Conservation (phyloP, 768 basidiomycete species). For the Leccinum longicurvipes region DNA sequence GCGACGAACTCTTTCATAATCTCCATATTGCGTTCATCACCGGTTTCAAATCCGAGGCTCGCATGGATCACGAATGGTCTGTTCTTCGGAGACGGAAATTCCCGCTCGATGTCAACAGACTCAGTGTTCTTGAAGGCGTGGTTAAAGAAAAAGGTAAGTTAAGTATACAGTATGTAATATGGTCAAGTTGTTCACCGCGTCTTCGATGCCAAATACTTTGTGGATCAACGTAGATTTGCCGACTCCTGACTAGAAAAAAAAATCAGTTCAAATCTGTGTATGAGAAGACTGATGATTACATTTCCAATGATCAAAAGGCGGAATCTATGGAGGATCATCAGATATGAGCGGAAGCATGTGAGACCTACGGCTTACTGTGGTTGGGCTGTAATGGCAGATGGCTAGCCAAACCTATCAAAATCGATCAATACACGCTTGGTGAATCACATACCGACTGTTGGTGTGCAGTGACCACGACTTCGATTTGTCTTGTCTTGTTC, state of each 20-base stretch:
- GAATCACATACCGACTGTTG: conserved; percentile 1
- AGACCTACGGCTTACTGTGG: conserved; percentile 2
- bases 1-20: background rate
- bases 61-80: conserved; percentile 15
- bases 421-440: background rate
- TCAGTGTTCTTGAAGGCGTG: background rate
- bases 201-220: conserved; percentile 8
- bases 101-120: conserved; percentile 7
- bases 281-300: background rate
- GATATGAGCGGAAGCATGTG: too few relatives aligned
- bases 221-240: conserved; percentile 11
- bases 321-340: conserved; percentile 4
- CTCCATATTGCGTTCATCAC: conserved; percentile 4
- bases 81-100: conserved; percentile 11
- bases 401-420: background rate
- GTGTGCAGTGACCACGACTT: conserved; percentile 4
- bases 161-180: background rate
- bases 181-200: conserved; percentile 3
- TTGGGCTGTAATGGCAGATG: conserved; percentile 1
- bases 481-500: conserved; percentile 10
- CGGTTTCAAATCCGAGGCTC: conserved; percentile 18
- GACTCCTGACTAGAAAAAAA: conserved; percentile 10
- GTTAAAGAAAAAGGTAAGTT: background rate
- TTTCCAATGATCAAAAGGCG: conserved; percentile 15
- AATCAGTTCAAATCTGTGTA: background rate